Evolutionary conservation across 177 flowering plant genomes (phyloP).

Genomic region (Vitis hybrid): DNA sequence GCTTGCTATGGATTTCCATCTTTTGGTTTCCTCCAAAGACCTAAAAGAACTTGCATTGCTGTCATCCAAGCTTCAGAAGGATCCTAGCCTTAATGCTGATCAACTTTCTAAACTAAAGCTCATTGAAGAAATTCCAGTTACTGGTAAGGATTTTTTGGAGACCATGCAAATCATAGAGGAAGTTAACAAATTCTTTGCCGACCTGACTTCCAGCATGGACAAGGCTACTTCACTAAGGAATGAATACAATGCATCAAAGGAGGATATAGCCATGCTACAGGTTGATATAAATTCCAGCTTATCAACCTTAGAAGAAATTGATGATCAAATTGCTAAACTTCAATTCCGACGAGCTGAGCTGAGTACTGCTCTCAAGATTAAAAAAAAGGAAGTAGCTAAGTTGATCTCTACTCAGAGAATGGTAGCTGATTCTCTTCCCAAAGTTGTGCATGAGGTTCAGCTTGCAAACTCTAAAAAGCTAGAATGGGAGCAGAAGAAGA

Average conservation of each 20-base stretch:
- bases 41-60: constrained; percentile 7
- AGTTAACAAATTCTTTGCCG: constrained; percentile 15
- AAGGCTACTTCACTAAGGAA: constrained; percentile 11
- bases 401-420: constrained; percentile 3
- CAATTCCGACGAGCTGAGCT: constrained; percentile 16
- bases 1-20: constrained; percentile 22
- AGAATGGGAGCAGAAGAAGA: constrained; percentile 24
- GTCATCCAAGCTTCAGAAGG: constrained; percentile 16
- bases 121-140: constrained; percentile 27
- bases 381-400: constrained; percentile 7
- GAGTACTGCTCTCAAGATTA: background rate
- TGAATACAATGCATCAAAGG: constrained; percentile 19
- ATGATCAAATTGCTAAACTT: constrained; percentile 21
- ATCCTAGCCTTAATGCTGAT: constrained; percentile 23
- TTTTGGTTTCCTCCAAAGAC: constrained; percentile 14
- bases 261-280: constrained; percentile 6
- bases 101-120: constrained; percentile 28
- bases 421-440: constrained; percentile 17
- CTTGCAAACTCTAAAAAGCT: constrained; percentile 19
- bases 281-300: constrained; percentile 10
- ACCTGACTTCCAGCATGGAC: constrained; percentile 13
- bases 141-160: constrained; percentile 17
- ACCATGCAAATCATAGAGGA: constrained; percentile 10
- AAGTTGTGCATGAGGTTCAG: constrained; percentile 24
- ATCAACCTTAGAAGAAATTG: constrained; percentile 13